Conservation (phyloP, 306 rosid genomes). For the Rosa lucieae region DNA sequence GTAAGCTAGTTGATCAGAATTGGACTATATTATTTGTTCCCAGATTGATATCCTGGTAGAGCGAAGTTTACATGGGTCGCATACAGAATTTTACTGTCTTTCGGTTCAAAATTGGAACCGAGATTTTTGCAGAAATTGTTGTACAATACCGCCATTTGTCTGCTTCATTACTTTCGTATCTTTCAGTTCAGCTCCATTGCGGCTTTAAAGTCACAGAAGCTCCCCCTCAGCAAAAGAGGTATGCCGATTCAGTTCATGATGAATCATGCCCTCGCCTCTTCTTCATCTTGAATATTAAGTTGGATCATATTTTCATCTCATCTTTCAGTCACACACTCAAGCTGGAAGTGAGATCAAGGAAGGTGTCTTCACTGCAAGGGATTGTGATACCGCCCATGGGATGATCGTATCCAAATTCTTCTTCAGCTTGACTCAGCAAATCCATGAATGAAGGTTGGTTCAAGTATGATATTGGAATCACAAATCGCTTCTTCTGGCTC, state of each 20-base stretch:
- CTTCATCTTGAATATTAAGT: neutral
- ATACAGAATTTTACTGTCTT: too few relatives aligned
- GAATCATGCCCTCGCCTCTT: neutral
- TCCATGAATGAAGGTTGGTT: neutral
- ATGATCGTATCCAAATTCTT: neutral
- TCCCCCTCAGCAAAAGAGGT: neutral
- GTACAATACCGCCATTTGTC: neutral
- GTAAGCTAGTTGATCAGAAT: too few relatives aligned
- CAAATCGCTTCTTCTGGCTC: constrained; percentile 2
- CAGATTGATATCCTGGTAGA: too few relatives aligned
- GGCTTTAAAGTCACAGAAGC: neutral
- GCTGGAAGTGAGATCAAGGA: neutral
- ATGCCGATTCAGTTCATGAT: neutral
- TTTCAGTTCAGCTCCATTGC: neutral
- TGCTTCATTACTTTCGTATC: neutral
- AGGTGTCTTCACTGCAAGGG: neutral
- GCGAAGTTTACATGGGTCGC: too few relatives aligned
- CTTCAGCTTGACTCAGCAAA: neutral
- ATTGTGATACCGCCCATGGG: neutral
- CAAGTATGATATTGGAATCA: neutral
- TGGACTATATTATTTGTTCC: too few relatives aligned
- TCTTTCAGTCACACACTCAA: neutral
- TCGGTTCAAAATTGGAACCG: neutral
- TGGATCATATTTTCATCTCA: neutral
- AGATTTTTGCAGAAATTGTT: neutral